Conservation (phyloP, 177 flowering plant species). For the Vitis hybrid region DNA sequence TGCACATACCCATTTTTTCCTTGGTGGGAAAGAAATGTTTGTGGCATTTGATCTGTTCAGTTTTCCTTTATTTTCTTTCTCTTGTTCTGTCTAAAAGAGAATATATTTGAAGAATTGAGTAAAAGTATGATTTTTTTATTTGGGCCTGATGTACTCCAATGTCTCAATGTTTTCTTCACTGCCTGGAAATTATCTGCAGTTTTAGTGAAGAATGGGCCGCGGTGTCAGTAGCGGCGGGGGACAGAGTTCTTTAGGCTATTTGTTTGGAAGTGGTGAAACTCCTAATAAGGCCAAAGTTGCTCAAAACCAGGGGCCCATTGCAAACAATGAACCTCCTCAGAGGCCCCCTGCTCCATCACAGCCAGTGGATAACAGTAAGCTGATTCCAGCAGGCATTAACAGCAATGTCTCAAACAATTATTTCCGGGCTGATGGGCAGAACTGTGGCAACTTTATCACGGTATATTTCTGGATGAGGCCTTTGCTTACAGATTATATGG, state of each 20-base stretch:
- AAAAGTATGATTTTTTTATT: too few relatives aligned
- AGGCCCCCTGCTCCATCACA: conserved; percentile 20
- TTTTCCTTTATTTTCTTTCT: too few relatives aligned
- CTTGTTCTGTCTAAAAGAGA: too few relatives aligned
- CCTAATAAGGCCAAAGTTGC: conserved; percentile 20
- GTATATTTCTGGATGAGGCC: conserved; percentile 27
- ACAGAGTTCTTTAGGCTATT: conserved; percentile 67
- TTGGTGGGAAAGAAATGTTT: too few relatives aligned
- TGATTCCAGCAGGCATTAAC: conserved; percentile 45
- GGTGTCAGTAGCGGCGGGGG: conserved; percentile 76
- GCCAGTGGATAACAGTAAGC: conserved; percentile 15
- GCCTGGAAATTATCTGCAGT: background rate
- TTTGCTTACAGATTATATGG: too few relatives aligned
- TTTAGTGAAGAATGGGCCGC: conserved; percentile 44
- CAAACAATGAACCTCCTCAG: conserved; percentile 23
- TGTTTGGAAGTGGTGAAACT: conserved; percentile 64
- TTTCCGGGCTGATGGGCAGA: conserved; percentile 73
- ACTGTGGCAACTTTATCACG: conserved; percentile 80
- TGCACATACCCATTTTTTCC: too few relatives aligned
- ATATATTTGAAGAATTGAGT: too few relatives aligned
- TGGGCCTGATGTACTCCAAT: background rate
- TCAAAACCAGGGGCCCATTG: conserved; percentile 18
- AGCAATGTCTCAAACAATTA: conserved; percentile 60
- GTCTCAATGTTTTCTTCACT: background rate
- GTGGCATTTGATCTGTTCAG: too few relatives aligned